Base-by-base conservation (phyloP, 768 basidiomycete genomes). In the Pholiota molesta region DNA sequence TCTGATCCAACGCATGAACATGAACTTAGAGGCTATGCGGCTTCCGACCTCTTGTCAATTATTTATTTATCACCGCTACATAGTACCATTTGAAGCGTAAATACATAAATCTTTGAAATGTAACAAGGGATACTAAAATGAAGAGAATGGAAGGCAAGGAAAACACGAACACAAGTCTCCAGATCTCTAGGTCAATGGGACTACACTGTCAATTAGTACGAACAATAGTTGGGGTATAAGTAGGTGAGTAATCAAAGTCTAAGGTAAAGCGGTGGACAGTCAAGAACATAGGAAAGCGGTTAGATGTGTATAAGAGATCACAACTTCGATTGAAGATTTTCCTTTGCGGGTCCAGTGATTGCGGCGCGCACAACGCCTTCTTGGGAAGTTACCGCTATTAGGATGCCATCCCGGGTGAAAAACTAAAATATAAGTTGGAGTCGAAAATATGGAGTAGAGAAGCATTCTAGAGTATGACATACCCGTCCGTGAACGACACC, bases 341-440 rank as follows among this genome's bases (percentile, higher is more conserved):
- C 31, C 44, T 66, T 51, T 57, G 67, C 67, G 14, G 81, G 81
- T 13, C 77, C 81, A 63, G 81, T 79, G 64, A 80, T 75, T 65
- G 83, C 77, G 31, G 86, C 86, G 44, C 91, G 83, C 44, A 91
- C 79, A 8, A 92, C 88, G 6, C 92, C 92, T 77, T 94, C 92
- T 71, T 94, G 92, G 26, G 89, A 85, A 29, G 84, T 87, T 13
- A 91, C 84, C n/a, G 91, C 92, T 26, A 93, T 80, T 13, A 94
- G 75, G 6, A 70, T 81, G 8, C 92, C 91, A 26, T 74, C 71
- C 28, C 80, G 84, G n/a, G 86, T 86, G 71, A 89, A 94, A 69
- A 94, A 74, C 90, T 93, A 54, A 10, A 62, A 44, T 31, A 60
- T 52, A 21, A 52, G 28, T 5, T 3, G 28, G 17, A 39, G 55